phyloP scores from a whole-genome alignment of 805 yeast species.

The Scheffersomyces amazonensis region DNA sequence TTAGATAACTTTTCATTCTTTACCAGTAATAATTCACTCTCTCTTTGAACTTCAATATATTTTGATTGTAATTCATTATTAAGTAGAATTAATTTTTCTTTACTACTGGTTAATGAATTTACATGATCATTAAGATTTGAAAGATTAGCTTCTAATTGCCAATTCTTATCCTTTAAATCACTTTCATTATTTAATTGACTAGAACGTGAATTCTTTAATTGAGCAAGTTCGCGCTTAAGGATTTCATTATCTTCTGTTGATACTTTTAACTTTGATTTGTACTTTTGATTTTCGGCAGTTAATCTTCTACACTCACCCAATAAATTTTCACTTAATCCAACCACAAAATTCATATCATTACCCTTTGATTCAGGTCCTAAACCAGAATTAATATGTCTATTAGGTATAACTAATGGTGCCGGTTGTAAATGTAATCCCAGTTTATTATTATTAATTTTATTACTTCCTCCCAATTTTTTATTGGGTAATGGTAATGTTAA shows the following conservation, averaged over 20 bases:
- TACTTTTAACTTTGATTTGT: slow-evolving; percentile 40
- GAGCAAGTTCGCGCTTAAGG: slow-evolving; percentile 31
- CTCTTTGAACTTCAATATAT: slow-evolving; percentile 32
- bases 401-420: slow-evolving; percentile 4
- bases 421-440: slow-evolving; percentile 1
- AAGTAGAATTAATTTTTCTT: slow-evolving; percentile 32
- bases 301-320: slow-evolving; percentile 68
- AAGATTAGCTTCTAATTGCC: slow-evolving; percentile 61
- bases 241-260: slow-evolving; percentile 42
- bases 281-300: slow-evolving; percentile 57
- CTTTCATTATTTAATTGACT: slow-evolving; percentile 43
- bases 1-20: slow-evolving; percentile 38
- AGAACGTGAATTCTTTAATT: slow-evolving; percentile 30
- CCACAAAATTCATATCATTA: slow-evolving; percentile 68
- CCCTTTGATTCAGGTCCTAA: slow-evolving; percentile 46
- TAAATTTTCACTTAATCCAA: slow-evolving; percentile 70
- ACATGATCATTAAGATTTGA: slow-evolving; percentile 44
- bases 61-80: slow-evolving; percentile 32
- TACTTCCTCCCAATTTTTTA: background rate
- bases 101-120: slow-evolving; percentile 35
- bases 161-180: slow-evolving; percentile 54
- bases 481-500: slow-evolving; percentile 9
- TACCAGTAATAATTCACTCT: slow-evolving; percentile 46
- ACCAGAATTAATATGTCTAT: slow-evolving; percentile 17
- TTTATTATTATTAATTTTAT: background rate